These are phyloP conservation scores for Aphanocladium album DNA, from an alignment of 2,329 filamentous ascomycete species.

Conservation along the genomic window DNA sequence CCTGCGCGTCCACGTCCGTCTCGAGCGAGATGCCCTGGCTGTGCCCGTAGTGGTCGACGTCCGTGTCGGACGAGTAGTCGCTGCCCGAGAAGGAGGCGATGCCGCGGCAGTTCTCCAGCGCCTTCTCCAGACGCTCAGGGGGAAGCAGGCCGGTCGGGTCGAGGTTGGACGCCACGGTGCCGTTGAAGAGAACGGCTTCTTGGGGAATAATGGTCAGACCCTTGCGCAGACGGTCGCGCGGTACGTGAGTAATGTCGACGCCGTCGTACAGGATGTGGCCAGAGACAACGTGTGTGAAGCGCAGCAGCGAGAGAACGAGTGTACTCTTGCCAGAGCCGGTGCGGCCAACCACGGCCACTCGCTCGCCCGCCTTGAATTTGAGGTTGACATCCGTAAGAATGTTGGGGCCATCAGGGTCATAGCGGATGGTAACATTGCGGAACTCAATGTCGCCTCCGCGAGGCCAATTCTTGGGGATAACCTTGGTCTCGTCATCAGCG, in stretches of 20 bases:
- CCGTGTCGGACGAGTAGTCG: conserved; percentile 29
- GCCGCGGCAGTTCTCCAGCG: conserved; percentile 57
- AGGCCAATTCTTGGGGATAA: conserved; percentile 41
- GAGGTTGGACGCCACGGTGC: conserved; percentile 51
- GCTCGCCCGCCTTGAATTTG: conserved; percentile 59
- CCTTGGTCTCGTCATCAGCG: conserved; percentile 31
- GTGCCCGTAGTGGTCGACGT: conserved; percentile 18
- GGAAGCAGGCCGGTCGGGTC: conserved; percentile 58
- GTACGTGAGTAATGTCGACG: conserved; percentile 48
- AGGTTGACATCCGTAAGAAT: conserved; percentile 48
- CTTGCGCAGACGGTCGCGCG: conserved; percentile 45
- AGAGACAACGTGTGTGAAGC: conserved; percentile 46
- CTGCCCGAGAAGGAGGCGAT: conserved; percentile 46
- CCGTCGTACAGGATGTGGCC: conserved; percentile 53
- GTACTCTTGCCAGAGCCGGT: conserved; percentile 83
- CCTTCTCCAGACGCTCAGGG: conserved; percentile 50
- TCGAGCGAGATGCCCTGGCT: conserved; percentile 31
- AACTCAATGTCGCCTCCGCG: conserved; percentile 45
- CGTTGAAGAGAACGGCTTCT: conserved; percentile 53
- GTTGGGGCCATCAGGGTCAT: conserved; percentile 40
- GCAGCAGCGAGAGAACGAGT: conserved; percentile 49
- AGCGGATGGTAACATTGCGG: conserved; percentile 46
- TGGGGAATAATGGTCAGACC: conserved; percentile 55
- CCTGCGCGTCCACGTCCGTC: conserved; percentile 46
- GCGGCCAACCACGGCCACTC: conserved; percentile 73